Evolutionary conservation across 805 yeast genomes (phyloP).

Genomic region (Dipodascus albidus): DNA sequence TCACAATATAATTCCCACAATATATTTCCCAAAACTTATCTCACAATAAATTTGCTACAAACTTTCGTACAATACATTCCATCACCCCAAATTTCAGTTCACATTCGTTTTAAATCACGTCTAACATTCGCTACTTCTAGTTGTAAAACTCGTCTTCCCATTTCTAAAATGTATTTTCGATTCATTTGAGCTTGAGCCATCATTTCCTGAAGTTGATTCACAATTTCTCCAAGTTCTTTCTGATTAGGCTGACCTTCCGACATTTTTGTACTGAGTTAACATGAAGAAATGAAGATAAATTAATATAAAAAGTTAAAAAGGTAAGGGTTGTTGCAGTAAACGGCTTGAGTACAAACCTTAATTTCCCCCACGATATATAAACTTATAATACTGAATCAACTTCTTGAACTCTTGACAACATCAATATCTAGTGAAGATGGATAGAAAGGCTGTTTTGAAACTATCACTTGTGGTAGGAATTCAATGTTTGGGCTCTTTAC

Average conservation of each 20-base stretch:
- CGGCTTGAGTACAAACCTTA: neutral
- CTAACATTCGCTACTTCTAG: neutral
- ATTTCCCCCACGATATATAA: neutral
- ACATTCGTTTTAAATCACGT: neutral
- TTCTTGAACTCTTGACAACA: no score
- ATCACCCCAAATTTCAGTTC: no score
- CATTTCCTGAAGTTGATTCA: neutral
- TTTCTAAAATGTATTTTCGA: neutral
- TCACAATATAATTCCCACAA: no score
- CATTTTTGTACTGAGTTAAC: neutral
- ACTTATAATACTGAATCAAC: no score
- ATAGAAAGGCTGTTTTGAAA: neutral
- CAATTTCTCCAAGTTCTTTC: neutral
- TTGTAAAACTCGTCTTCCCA: neutral
- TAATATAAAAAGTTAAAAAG: neutral
- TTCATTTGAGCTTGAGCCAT: neutral
- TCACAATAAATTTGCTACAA: no score
- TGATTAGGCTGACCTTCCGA: neutral
- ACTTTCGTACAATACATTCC: no score
- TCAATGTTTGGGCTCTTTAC: conserved; percentile 69
- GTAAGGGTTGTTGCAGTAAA: no score
- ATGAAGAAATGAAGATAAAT: neutral
- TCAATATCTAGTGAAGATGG: no score
- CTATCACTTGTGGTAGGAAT: conserved; percentile 25
- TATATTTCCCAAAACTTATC: no score